A percentile compares a stretch with the other conserved stretches of the same genome.
Evolutionary conservation across 768 basidiomycete genomes (phyloP).

Genomic region (Omphalotus guepiniiformis): DNA sequence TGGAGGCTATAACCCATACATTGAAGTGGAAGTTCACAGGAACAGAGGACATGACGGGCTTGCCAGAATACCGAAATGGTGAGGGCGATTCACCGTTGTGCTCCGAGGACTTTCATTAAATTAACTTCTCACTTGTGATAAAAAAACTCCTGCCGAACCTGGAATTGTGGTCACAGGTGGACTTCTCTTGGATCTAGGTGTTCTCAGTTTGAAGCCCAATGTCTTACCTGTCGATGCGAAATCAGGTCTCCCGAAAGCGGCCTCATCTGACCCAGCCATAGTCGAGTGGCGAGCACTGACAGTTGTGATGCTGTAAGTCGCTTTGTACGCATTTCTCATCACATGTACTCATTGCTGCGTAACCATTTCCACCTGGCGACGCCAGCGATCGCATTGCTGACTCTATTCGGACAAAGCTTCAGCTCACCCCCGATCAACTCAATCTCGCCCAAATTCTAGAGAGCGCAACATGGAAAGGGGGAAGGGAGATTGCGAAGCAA

Average conservation of each 20-base stretch:
- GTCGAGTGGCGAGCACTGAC: conserved; percentile 98
- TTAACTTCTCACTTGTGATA: no score
- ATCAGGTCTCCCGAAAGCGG: conserved; percentile 56
- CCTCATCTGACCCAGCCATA: conserved; percentile 82
- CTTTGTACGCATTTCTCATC: neutral
- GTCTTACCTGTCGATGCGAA: conserved; percentile 47
- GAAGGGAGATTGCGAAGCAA: conserved; percentile 83
- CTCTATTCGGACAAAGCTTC: conserved; percentile 58
- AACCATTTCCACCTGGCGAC: neutral
- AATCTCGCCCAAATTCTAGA: conserved; percentile 87
- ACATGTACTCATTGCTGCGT: neutral
- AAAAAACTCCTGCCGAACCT: neutral
- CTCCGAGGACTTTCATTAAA: no score
- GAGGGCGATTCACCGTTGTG: neutral
- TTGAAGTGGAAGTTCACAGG: conserved; percentile 83
- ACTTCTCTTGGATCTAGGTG: conserved; percentile 78
- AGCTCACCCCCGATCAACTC: conserved; percentile 47
- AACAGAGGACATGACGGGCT: conserved; percentile 80
- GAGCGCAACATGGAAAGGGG: conserved; percentile 96
- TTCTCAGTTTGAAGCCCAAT: conserved; percentile 62
- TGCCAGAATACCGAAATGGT: conserved; percentile 95
- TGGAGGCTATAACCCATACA: conserved; percentile 76
- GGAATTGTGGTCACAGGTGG: conserved; percentile 67
- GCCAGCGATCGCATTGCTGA: conserved; percentile 78
- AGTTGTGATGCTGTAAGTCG: conserved; percentile 79